phyloP scores from a whole-genome alignment of 208 protist genomes.

The Spongospora subterranea region DNA sequence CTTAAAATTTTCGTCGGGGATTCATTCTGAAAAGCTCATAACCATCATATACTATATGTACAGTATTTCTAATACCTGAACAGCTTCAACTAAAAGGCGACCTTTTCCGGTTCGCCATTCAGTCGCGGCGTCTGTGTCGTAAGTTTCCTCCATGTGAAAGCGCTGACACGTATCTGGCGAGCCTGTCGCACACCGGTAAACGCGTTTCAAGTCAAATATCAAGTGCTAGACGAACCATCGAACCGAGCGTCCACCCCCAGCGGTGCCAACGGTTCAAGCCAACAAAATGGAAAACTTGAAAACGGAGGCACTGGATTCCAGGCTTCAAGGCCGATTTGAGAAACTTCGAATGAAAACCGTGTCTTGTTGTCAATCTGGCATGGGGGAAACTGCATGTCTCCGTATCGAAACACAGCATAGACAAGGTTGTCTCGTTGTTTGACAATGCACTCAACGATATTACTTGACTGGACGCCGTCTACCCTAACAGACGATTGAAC shows the following conservation, averaged over 20 bases:
- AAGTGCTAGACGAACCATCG: not conserved
- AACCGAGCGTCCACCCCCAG: not conserved
- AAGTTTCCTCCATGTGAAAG: constrained; percentile 38
- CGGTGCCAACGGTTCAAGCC: constrained; percentile 1
- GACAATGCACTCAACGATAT: constrained; percentile 50
- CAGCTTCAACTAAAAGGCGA: not conserved
- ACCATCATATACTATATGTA: too few species aligned
- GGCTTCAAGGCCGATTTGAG: not conserved
- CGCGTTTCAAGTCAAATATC: not conserved
- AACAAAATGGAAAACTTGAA: constrained; percentile 7
- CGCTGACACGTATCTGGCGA: not conserved
- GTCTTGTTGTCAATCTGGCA: constrained; percentile 5
- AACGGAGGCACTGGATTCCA: constrained; percentile 29
- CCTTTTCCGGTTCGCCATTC: not conserved
- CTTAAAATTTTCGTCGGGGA: not conserved
- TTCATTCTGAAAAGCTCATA: not conserved
- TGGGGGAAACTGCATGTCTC: constrained; percentile 23
- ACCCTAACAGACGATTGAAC: not conserved
- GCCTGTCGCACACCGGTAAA: not conserved
- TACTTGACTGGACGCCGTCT: not conserved
- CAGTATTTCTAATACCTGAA: not conserved
- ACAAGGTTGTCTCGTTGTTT: constrained; percentile 28
- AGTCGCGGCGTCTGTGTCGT: not conserved
- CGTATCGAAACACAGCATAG: constrained; percentile 25
- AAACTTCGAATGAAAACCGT: constrained; percentile 6